Conservation (phyloP, 176 grass and related monocot species). For the Triticum monococcum region DNA sequence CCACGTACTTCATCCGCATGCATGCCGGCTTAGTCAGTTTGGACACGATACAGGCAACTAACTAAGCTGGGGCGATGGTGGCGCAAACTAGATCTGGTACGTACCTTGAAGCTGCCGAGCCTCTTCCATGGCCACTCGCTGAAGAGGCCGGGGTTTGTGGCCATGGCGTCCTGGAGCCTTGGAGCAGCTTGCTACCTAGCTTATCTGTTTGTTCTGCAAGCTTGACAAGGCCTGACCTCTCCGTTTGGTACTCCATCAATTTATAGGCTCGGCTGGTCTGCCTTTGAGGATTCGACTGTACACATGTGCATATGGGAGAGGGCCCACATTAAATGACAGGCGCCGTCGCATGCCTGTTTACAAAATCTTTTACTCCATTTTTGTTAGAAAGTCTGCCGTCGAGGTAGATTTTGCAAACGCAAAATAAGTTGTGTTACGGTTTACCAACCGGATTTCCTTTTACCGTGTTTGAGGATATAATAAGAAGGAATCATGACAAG, state of each 20-base stretch:
- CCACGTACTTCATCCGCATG: constrained; percentile 42
- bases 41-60: background rate
- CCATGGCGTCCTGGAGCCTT: constrained; percentile 37
- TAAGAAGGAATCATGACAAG: too few species aligned
- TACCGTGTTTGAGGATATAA: too few species aligned
- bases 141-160: constrained; percentile 78
- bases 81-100: background rate
- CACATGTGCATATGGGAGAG: background rate
- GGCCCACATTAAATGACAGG: background rate
- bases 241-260: background rate
- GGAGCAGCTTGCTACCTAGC: background rate
- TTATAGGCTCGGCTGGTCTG: background rate
- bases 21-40: background rate
- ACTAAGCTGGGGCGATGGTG: background rate
- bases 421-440: too few species aligned
- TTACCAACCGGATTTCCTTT: too few species aligned
- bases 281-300: too few species aligned
- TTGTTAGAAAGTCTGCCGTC: background rate
- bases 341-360: background rate
- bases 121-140: constrained; percentile 93
- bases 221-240: background rate
- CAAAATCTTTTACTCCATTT: background rate
- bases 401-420: too few species aligned
- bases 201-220: background rate
- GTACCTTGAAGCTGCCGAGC: constrained; percentile 94